Percentiles rank a stretch among this genome's conserved stretches.
These are phyloP conservation scores for Candida broadrunensis DNA, from an alignment of 805 yeast species.

Conservation along the genomic window DNA sequence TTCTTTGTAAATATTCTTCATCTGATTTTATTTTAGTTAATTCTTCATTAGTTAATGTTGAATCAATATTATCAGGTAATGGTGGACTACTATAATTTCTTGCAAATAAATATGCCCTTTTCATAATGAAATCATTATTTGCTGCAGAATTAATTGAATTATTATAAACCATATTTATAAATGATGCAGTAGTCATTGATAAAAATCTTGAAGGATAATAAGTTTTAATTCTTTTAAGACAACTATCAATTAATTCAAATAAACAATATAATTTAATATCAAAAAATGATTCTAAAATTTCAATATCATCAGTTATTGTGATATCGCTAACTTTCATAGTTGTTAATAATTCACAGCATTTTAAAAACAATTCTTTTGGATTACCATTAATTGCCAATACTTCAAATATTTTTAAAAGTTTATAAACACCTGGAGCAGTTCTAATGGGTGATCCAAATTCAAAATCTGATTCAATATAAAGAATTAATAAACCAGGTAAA, in stretches of 20 bases:
- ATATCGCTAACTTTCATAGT: conserved; percentile 25
- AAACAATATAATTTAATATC: conserved; percentile 63
- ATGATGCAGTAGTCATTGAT: conserved; percentile 60
- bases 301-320: conserved; percentile 7
- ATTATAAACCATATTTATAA: conserved; percentile 41
- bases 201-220: conserved; percentile 78
- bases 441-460: conserved; percentile 26
- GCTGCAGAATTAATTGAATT: conserved; percentile 10
- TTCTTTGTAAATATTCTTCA: conserved; percentile 63
- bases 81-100: conserved; percentile 44
- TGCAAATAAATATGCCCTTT: conserved; percentile 62
- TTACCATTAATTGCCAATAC: conserved; percentile 67
- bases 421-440: conserved; percentile 35
- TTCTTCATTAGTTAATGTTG: conserved; percentile 32
- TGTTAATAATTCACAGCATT: conserved; percentile 62
- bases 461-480: conserved; percentile 44
- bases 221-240: conserved; percentile 61
- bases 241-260: conserved; percentile 60
- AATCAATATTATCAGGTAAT: conserved; percentile 44
- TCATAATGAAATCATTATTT: conserved; percentile 40
- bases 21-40: conserved; percentile 42
- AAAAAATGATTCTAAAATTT: conserved; percentile 28
- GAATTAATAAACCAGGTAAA: conserved; percentile 65
- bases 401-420: conserved; percentile 52
- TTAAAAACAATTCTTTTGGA: conserved; percentile 75